Evolutionary conservation across 306 rosid genomes (phyloP).

Genomic region (Cucumis sativus): DNA sequence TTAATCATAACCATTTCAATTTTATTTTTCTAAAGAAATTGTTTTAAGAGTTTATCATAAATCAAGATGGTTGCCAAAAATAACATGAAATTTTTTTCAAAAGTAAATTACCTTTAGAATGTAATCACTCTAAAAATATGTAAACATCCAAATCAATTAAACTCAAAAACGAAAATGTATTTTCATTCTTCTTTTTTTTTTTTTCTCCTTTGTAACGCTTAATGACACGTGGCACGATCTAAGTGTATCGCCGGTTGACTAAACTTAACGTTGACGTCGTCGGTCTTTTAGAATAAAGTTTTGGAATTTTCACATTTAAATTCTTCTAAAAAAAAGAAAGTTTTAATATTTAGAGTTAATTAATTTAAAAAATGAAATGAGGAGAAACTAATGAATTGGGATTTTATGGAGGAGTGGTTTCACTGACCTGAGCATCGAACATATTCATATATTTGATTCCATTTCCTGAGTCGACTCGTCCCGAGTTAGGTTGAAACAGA

Average conservation of each 20-base stretch:
- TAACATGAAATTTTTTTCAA: no score
- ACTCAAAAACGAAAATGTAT: no score
- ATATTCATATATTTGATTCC: slow-evolving; percentile 74
- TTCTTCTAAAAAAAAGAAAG: no score
- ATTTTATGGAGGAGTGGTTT: background rate
- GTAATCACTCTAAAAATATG: no score
- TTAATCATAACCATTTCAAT: no score
- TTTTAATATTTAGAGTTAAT: background rate
- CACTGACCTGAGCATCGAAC: slow-evolving; percentile 86
- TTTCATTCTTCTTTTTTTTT: no score
- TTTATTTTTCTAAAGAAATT: no score
- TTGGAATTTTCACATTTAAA: background rate
- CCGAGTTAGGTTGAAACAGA: slow-evolving; percentile 67
- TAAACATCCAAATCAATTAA: no score
- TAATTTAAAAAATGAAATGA: background rate
- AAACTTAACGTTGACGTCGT: background rate
- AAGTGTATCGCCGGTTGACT: background rate
- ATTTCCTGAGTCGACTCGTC: slow-evolving; percentile 64
- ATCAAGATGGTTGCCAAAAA: no score
- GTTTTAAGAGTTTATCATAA: no score
- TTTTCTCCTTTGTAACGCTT: background rate
- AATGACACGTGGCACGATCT: background rate
- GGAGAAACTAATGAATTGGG: background rate
- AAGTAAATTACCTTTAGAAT: no score
- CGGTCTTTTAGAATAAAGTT: slow-evolving; percentile 7